These are phyloP conservation scores for Microbotryum violaceum DNA, from an alignment of 1,284 basidiomycete species.

Conservation along the genomic window DNA sequence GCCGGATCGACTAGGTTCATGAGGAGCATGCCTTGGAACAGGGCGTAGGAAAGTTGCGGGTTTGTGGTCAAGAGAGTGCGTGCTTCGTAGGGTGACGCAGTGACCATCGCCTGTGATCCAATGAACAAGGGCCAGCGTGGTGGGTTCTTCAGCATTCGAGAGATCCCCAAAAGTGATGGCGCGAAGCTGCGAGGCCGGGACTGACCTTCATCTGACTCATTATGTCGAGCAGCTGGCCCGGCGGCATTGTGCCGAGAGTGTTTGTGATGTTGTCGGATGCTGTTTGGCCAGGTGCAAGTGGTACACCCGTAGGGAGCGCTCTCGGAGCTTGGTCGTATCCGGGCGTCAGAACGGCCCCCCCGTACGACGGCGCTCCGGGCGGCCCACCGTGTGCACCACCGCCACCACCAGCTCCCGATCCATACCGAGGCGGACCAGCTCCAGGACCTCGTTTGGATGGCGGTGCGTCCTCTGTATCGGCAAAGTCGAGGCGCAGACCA, in stretches of 20 bases:
- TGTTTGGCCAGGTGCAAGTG: constrained; percentile 64
- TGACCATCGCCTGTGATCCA: constrained; percentile 64
- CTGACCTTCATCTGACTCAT: constrained; percentile 92
- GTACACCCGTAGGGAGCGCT: constrained; percentile 65
- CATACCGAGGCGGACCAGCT: constrained; percentile 42
- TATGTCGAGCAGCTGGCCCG: constrained; percentile 85
- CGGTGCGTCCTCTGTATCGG: constrained; percentile 44
- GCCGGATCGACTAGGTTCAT: constrained; percentile 90
- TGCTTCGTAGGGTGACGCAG: constrained; percentile 85
- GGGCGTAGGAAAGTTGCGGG: constrained; percentile 89
- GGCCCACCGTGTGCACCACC: constrained; percentile 40
- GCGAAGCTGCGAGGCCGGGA: constrained; percentile 11
- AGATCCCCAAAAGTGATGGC: too few species aligned
- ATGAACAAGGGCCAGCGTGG: neutral
- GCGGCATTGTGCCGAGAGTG: constrained; percentile 74
- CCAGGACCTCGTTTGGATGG: constrained; percentile 42
- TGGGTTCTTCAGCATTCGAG: neutral
- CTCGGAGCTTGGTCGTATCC: constrained; percentile 17
- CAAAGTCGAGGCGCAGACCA: constrained; percentile 71
- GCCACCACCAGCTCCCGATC: constrained; percentile 49
- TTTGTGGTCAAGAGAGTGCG: constrained; percentile 67
- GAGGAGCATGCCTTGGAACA: constrained; percentile 89
- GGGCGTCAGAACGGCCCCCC: constrained; percentile 15
- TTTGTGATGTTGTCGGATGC: constrained; percentile 80
- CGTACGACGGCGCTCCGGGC: constrained; percentile 8